Evolutionary conservation across 345 rosid species (phyloP), one percentile per base, ranked within the genome.

Genomic region (Aquilaria sinensis): DNA sequence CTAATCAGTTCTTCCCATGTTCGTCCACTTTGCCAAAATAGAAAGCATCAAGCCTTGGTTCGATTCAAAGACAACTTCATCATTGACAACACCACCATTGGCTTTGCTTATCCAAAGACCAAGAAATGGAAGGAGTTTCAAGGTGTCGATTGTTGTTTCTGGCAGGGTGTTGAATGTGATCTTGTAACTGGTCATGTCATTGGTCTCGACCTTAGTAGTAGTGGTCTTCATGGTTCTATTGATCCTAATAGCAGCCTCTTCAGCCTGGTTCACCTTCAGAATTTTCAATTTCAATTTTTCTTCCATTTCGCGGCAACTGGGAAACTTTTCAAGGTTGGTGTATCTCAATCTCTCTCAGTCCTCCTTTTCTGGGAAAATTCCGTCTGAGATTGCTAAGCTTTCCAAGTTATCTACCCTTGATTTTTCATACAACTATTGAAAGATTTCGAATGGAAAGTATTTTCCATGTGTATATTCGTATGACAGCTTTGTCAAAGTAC

Each of bases 221-320:
- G 57, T 23, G 58, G 57, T 46, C 66, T 72, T 16, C 29, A 31
- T 8, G 72, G 69, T 30, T 59, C 69, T 2, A 34, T 63, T 47
- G 47, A 49, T 52, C 63, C 72, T 9, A 50, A 29, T 9, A 56
- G 55, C 66, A 73, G 14, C 62, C 66, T 67, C 61, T 73, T 67
- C 51, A 72, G 14, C 4, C 76, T 72, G 48, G 31, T 31, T 33
- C 57, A 23, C 23, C 53, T 66, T 31, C 56, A 34, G 46, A 14
- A 9, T 16, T 70, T 72, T 13, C 9, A 0, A n/a, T 56, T 59
- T 71, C 37, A 10, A 13, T 3, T 11, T 5, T 9, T 63, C 64
- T 15, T 37, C 3, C 15, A 51, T 70, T 30, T 64, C 68, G 16
- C 32, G 49, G 0, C 60, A 45, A 11, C 46, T 70, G 3, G 67